Evolutionary conservation across 805 yeast species (phyloP), one percentile per base, ranked within the genome.

Genomic region (Isabelozyma rhagii): DNA sequence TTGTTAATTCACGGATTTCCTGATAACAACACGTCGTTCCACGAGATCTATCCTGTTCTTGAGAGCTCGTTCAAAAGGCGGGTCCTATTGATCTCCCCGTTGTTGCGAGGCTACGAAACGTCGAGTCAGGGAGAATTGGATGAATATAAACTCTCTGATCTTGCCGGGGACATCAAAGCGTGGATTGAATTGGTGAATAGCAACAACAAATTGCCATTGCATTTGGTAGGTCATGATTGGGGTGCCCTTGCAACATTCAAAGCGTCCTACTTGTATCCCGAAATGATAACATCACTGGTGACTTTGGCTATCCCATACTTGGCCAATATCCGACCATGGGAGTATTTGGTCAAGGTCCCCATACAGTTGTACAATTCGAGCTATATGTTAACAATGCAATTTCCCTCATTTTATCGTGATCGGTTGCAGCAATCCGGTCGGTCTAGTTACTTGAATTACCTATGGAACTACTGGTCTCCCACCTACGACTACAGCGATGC

Each of bases 201-300:
- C 10, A 46, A 50, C n/a, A 41, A 47, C 10, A 18, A 43, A 9
- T 51, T 58, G 14, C 69, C 72, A 3, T 68, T 72, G 9, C 75
- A 72, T 52, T 49, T 73, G 38, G 63, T 73, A 13, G 77, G 77
- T 21, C 78, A 73, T 54, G 78, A 73, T 55, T 73, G 78, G 78
- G 78, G 78, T 17, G 76, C 78, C 8, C 55, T 70, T 15, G 63
- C 66, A 28, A 54, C 71, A 6, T 71, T 61, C 55, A 69, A 69
- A 50, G 57, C 72, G 3, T 70, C 75, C 3, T 53, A 61, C 17
- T 45, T 62, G 43, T 71, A 63, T 45, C 77, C 77, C 1, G 69
- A 69, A 5, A 44, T 61, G 41, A 52, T 73, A 15, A 55, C 69
- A 2, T 65, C 72, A 11, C 56, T 64, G 47, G 69, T 61, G 10